phyloP scores from a whole-genome alignment of 108 stramenopile genomes.

The Asterionellopsis glacialis region DNA sequence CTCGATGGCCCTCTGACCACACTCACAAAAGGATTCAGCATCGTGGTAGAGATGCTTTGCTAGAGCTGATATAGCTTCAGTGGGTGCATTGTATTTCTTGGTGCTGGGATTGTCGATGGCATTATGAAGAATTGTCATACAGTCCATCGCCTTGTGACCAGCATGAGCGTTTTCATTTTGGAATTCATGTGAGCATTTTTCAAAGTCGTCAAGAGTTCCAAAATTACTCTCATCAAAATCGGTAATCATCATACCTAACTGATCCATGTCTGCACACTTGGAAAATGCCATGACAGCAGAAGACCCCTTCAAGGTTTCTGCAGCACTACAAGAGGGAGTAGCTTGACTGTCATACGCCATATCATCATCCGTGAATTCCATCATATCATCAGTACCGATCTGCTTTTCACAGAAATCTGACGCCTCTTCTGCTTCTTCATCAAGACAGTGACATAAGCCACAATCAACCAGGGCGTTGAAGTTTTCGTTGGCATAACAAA shows the following conservation, averaged over 20 bases:
- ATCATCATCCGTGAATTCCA: constrained; percentile 12
- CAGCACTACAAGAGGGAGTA: background rate
- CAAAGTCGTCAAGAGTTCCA: constrained; percentile 81
- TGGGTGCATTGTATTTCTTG: constrained; percentile 36
- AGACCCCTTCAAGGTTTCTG: constrained; percentile 7
- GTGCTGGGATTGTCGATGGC: constrained; percentile 50
- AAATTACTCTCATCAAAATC: constrained; percentile 88
- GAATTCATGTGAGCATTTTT: constrained; percentile 77
- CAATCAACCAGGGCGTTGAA: constrained; percentile 73
- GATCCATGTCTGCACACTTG: constrained; percentile 61
- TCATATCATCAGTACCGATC: constrained; percentile 15
- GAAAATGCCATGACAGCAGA: constrained; percentile 49
- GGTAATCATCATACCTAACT: constrained; percentile 58
- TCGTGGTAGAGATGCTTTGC: constrained; percentile 64
- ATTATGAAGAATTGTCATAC: constrained; percentile 75
- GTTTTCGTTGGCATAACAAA: constrained; percentile 35
- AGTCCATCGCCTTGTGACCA: constrained; percentile 70
- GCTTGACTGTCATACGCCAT: constrained; percentile 15
- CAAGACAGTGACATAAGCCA: constrained; percentile 75
- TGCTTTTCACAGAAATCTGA: constrained; percentile 52
- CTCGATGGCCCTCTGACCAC: constrained; percentile 48
- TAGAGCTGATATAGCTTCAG: constrained; percentile 58
- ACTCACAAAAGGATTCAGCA: constrained; percentile 77
- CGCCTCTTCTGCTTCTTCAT: constrained; percentile 14
- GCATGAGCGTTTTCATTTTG: constrained; percentile 50